Base-by-base conservation (phyloP, 352 stramenopile species). In the Pythium angustatum region DNA sequence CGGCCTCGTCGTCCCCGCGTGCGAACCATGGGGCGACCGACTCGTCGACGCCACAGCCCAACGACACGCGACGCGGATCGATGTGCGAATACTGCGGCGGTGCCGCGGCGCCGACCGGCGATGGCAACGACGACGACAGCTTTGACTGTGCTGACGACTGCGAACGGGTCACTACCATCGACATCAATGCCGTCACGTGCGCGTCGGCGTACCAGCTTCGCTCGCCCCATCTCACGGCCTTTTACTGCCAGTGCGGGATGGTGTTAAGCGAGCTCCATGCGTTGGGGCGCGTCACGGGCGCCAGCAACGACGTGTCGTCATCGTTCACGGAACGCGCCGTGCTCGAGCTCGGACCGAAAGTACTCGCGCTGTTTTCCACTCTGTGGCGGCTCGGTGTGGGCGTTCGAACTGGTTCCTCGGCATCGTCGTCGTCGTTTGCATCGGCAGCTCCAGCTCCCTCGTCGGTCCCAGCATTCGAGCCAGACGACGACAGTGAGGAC, bases 191-290 rank as follows among this genome's bases (percentile, higher is more conserved):
- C 24, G 53, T 72, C 24, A 65, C 65, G 30, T 65, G 65, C 33
- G 17, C 17, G 9, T 24, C 50, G 0, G 65, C 65, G 30, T 72
- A 65, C 48, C 28, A 63, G 24, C 52, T 68, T 4, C 65, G 65
- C 24, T 57, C 60, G 17, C 59, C 66, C 15, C 9, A 63, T 19
- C 54, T 83, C 51, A 71, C 72, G 6, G 52, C 49, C 7, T 83
- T 83, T 43, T 79, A 72, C 49, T 83, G 70, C 50, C 52, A 76
- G 45, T 68, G 64, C 15, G 62, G 70, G 19, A 72, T 72, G 34
- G 60, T 90, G 8, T 72, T 84, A 38, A 73, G 69, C 26, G 62
- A 87, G 21, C 67, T 88, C 3, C 81, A 90, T 34, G 58, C 51
- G 21, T n/a, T 64, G 26, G 5, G 66, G 11, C 51, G 57, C 15